Percentiles rank a stretch among this genome's conserved stretches.
Conservation (phyloP, 1,284 basidiomycete genomes). For the Rhodotorula mucilaginosa region DNA sequence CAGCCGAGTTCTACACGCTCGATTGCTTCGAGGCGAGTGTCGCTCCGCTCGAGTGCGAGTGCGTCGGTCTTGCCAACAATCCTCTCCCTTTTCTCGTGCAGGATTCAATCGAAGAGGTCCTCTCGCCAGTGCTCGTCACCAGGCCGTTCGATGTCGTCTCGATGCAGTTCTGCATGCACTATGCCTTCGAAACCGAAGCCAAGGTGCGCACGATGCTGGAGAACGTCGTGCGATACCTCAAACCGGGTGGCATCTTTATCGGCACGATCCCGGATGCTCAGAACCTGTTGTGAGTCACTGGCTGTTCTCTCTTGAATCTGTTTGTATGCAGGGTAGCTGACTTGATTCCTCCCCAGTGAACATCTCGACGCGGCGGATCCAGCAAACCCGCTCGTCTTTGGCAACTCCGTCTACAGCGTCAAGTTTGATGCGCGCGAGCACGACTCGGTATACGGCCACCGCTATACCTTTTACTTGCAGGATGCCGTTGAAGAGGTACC, state of each 20-base stretch:
- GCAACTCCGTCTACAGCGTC: constrained; percentile 86
- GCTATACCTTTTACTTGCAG: constrained; percentile 87
- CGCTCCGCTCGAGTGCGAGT: neutral
- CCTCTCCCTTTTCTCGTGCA: neutral
- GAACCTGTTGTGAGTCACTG: constrained; percentile 66
- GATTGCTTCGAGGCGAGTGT: constrained; percentile 74
- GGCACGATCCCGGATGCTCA: constrained; percentile 89
- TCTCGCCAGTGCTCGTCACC: constrained; percentile 55
- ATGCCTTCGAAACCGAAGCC: constrained; percentile 84
- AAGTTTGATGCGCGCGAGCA: constrained; percentile 65
- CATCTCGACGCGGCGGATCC: constrained; percentile 47
- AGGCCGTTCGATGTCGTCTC: constrained; percentile 85
- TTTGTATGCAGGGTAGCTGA: constrained; percentile 2
- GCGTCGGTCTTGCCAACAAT: neutral
- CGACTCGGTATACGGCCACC: constrained; percentile 62
- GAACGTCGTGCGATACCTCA: constrained; percentile 79
- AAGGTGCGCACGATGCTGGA: constrained; percentile 90
- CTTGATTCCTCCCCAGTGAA: neutral
- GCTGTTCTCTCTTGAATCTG: neutral
- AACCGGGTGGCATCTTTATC: constrained; percentile 81
- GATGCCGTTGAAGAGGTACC: constrained; percentile 97
- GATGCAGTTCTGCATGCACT: constrained; percentile 99
- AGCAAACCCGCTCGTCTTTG: constrained; percentile 66
- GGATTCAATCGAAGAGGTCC: constrained; percentile 59
- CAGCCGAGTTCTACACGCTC: constrained; percentile 76